Evolutionary conservation across 169 alveolate species (phyloP).

Genomic region (Eimeria brunetti): DNA sequence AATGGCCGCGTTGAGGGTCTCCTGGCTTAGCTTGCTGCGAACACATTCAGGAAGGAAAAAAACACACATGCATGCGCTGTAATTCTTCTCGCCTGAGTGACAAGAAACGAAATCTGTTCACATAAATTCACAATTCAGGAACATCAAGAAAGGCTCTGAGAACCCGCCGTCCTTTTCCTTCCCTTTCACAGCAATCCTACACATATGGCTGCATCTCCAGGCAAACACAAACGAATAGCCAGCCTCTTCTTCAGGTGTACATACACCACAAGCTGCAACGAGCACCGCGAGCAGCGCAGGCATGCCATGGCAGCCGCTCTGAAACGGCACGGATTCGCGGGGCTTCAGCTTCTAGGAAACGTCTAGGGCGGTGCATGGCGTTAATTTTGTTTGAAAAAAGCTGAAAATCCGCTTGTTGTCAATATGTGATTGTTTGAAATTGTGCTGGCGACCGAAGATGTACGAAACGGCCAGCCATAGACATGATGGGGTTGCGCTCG

Average conservation of each 20-base stretch:
- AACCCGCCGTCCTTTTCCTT: too few relatives aligned
- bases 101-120: too few relatives aligned
- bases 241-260: background rate
- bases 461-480: background rate
- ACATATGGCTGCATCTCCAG: too few relatives aligned
- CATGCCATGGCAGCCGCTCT: too few relatives aligned
- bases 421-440: background rate
- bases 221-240: background rate
- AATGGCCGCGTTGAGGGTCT: conserved; percentile 93
- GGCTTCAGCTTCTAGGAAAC: background rate
- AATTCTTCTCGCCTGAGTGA: background rate
- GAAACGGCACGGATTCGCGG: too few relatives aligned
- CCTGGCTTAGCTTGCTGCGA: conserved; percentile 90
- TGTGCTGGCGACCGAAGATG: background rate
- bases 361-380: background rate
- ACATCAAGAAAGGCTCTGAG: too few relatives aligned
- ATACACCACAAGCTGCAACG: background rate
- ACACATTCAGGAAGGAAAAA: background rate
- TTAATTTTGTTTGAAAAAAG: background rate
- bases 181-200: too few relatives aligned
- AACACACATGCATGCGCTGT: too few relatives aligned
- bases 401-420: background rate
- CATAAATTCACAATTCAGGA: too few relatives aligned
- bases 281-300: background rate
- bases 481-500: background rate